phyloP scores from a whole-genome alignment of 768 basidiomycete genomes.

The Coprinellus micaceus region DNA sequence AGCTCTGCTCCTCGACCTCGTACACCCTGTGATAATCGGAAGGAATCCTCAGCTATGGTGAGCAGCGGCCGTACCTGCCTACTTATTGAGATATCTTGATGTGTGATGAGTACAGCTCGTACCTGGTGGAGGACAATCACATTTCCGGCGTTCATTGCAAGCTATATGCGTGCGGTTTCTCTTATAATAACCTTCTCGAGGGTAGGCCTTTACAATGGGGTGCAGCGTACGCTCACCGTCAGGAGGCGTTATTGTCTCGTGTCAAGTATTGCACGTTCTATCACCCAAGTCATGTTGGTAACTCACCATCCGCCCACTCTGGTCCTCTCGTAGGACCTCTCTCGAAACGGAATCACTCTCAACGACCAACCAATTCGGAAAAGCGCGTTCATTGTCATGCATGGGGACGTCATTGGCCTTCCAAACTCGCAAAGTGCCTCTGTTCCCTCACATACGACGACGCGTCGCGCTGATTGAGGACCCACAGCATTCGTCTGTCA shows the following conservation, averaged over 20 bases:
- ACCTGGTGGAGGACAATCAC: conserved; percentile 57
- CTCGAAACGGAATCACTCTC: conserved; percentile 69
- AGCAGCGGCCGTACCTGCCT: not conserved
- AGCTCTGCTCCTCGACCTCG: conserved; percentile 61
- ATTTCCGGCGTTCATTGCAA: conserved; percentile 76
- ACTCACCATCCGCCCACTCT: too few relatives aligned
- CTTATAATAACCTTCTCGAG: not conserved
- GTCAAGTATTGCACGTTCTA: conserved; percentile 50
- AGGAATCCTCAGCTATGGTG: conserved; percentile 70
- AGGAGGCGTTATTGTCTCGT: conserved; percentile 74
- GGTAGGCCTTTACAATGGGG: too few relatives aligned
- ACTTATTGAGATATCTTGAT: too few relatives aligned
- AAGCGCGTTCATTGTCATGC: conserved; percentile 67
- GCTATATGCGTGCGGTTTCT: conserved; percentile 63
- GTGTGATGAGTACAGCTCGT: conserved; percentile 48
- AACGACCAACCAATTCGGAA: conserved; percentile 70
- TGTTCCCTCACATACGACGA: not conserved
- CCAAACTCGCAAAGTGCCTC: conserved; percentile 40
- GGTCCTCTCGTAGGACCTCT: conserved; percentile 52
- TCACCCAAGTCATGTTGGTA: too few relatives aligned
- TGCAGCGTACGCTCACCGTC: conserved; percentile 66
- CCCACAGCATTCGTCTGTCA: conserved; percentile 66
- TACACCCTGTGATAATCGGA: conserved; percentile 65
- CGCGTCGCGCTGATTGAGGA: not conserved
- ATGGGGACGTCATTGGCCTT: conserved; percentile 67